Evolutionary conservation across 176 grass and related monocot genomes (phyloP), one percentile per base, ranked within the genome.

Genomic region (Tillandsia leiboldiana): DNA sequence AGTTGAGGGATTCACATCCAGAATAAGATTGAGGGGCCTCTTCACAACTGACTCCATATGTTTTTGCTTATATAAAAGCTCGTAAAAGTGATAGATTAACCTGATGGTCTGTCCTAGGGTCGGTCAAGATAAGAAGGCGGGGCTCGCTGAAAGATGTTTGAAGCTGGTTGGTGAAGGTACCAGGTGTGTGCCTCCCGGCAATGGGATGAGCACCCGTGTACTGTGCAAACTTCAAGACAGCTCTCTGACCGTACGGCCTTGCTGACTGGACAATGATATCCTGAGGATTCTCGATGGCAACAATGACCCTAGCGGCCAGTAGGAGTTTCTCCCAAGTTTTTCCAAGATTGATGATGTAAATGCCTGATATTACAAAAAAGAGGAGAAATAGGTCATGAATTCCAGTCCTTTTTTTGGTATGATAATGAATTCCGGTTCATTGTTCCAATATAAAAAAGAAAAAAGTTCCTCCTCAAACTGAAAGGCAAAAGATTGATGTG

Each of bases 211-310:
- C 91, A 8, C 91, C 91, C 0, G 91, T 96, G 87, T 91, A 83
- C 70, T 96, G 91, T 0, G 91, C 87, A 13, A 96, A 96, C 74
- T 96, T 96, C 79, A 96, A 73, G 29, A 96, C 87, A 8, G 91
- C 91, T 2, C 91, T 86, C 77, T 96, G 91, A 71, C 91, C 91
- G 18, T 96, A 96, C 14, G 91, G 91, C 68, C 91, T 89, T 22
- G 91, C 91, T 2, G 91, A 96, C 63, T 96, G 91, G 50, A 96
- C 91, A 18, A 96, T 96, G 10, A 96, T 96, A 70, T 96, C 91
- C 71, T 91, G 82, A 0, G 91, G 91, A 71, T 96, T 96, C 84
- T 96, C 91, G 18, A 96, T 88, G 65, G 87, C 87, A 10, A 91
- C 91, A 3, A 96, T 96, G 51, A 96, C 91, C 54, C 87, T 85